Percentiles rank a stretch among this genome's conserved stretches.
Evolutionary conservation across 2,329 filamentous ascomycete species (phyloP).

Genomic region (Massarina eburnea): DNA sequence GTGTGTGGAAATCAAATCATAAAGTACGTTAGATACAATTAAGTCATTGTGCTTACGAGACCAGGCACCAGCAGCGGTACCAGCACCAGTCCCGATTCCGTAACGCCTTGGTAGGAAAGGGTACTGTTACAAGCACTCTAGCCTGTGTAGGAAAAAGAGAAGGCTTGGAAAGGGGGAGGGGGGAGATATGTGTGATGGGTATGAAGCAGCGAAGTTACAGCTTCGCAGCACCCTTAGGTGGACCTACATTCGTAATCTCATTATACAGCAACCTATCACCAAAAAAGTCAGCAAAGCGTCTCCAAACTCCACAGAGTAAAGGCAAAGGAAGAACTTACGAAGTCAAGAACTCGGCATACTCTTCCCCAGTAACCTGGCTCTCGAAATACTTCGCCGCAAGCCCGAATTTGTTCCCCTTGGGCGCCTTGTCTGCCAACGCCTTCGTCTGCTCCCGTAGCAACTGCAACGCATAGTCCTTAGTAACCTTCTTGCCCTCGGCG

Average conservation of each 20-base stretch:
- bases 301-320: neutral
- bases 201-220: too few relatives aligned
- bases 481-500: slow-evolving; percentile 85
- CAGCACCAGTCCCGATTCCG: too few relatives aligned
- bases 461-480: slow-evolving; percentile 86
- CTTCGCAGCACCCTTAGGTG: slow-evolving; percentile 58
- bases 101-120: neutral
- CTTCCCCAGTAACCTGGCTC: slow-evolving; percentile 90
- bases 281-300: slow-evolving; percentile 14
- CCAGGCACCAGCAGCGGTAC: too few relatives aligned
- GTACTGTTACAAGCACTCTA: neutral
- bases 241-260: slow-evolving; percentile 76
- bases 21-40: neutral
- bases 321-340: slow-evolving; percentile 56
- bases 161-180: slow-evolving; percentile 1
- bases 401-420: slow-evolving; percentile 87
- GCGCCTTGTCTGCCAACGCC: slow-evolving; percentile 70
- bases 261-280: slow-evolving; percentile 73
- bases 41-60: neutral
- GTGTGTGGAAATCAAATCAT: neutral
- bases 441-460: slow-evolving; percentile 85
- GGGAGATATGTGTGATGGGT: too few relatives aligned
- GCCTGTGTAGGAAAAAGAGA: neutral
- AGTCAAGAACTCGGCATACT: slow-evolving; percentile 96
- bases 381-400: slow-evolving; percentile 92